Evolutionary conservation across 495 filamentous ascomycete species (phyloP), one percentile per base, ranked within the genome.

Genomic region (Penicillium verhagenii): DNA sequence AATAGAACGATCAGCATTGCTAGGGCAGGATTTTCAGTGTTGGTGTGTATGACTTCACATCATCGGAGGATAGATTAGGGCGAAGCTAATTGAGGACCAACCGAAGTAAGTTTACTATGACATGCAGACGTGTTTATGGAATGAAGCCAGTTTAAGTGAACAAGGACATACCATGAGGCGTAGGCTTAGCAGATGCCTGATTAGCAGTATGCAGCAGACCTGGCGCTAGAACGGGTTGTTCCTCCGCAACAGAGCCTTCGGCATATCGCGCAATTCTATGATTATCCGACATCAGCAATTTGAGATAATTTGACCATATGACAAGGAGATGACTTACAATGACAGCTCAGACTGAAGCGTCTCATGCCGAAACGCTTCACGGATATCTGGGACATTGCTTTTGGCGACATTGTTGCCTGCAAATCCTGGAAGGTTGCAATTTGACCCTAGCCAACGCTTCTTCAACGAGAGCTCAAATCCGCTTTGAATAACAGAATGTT

Each of bases 401-500:
- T 97, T 97, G 35, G 86, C 88, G 74, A 96, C 91, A 62, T 85
- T 85, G 58, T 97, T 98, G 6, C 94, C 95, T 38, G 74, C 69
- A 38, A 88, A 81, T 7, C 94, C 94, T 0, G 87, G 85, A 18
- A 85, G 61, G 58, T 87, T 72, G 66, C 85, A 96, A 52, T 85
- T 80, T 14, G 78, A 73, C 2, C 94, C 94, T 6, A 98, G 77
- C 92, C 93, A 98, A 67, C 89, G 82, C 57, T 89, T 85, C 74
- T 97, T 98, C 58, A 97, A 69, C 16, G 83, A 79, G 63, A 87
- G 79, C 68, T 98, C 94, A 61, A 96, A 98, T 18, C 94, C 94
- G 69, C 91, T 95, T 66, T 98, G 94, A 58, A 83, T 81, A 28
- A 98, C 94, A 13, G 91, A 96, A 71, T 97, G 92, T 71, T 93